These are phyloP conservation scores for Aspergillus phoenicis DNA, from an alignment of 2,329 filamentous ascomycete species.

Conservation along the genomic window DNA sequence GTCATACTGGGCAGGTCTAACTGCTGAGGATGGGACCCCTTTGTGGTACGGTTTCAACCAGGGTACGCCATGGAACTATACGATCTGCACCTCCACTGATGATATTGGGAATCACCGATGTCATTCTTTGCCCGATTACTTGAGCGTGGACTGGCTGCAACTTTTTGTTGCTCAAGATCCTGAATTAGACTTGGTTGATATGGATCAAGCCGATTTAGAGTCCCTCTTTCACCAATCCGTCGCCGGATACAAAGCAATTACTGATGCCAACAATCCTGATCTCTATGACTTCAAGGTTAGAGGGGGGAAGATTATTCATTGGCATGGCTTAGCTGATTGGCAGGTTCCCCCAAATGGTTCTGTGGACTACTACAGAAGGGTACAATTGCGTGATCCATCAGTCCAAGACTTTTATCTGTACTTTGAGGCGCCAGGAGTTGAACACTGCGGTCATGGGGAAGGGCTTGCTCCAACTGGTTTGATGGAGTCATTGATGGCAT, in stretches of 20 bases:
- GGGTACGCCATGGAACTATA: not conserved
- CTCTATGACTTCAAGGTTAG: slow-evolving; percentile 35
- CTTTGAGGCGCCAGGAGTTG: slow-evolving; percentile 41
- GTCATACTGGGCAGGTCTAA: not conserved
- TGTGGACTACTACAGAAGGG: slow-evolving; percentile 38
- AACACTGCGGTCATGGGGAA: slow-evolving; percentile 34
- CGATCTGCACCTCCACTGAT: too few relatives aligned
- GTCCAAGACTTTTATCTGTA: slow-evolving; percentile 37
- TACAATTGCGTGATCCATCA: slow-evolving; percentile 25
- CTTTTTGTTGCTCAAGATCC: slow-evolving; percentile 1
- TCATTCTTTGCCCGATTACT: not conserved
- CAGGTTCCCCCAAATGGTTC: slow-evolving; percentile 40
- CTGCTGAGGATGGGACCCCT: not conserved
- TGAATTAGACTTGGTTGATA: not conserved
- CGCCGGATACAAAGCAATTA: slow-evolving; percentile 35
- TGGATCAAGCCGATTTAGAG: not conserved
- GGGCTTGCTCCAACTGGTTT: slow-evolving; percentile 16
- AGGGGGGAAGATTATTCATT: slow-evolving; percentile 47
- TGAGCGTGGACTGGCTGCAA: not conserved
- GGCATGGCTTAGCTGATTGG: slow-evolving; percentile 43
- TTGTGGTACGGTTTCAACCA: not conserved
- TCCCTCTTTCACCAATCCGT: slow-evolving; percentile 22
- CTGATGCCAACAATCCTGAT: slow-evolving; percentile 40
- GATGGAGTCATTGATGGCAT: slow-evolving; percentile 6
- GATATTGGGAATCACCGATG: too few relatives aligned